These are phyloP conservation scores for Pythium biforme DNA, from an alignment of 352 stramenopile genomes.

Conservation along the genomic window DNA sequence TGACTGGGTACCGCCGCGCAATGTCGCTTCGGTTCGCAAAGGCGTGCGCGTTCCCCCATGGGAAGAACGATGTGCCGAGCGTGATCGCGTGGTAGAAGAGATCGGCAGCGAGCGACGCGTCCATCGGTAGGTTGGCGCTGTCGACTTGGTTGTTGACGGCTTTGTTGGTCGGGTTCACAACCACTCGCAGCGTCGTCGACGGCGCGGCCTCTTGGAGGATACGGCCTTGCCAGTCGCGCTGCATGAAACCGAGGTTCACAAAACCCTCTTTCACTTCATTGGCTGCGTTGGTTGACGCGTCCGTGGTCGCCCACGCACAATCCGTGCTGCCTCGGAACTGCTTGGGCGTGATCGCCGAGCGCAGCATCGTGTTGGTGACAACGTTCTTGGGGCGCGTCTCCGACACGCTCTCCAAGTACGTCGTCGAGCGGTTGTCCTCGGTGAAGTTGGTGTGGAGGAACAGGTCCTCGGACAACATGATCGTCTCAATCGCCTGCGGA, in stretches of 20 bases:
- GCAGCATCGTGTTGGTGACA: conserved; percentile 7
- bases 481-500: not conserved
- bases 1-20: not conserved
- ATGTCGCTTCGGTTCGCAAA: conserved; percentile 2
- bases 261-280: conserved; percentile 5
- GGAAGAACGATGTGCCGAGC: not conserved
- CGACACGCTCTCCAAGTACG: not conserved
- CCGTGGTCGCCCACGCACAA: not conserved
- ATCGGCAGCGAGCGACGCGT: conserved; percentile 11
- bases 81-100: conserved; percentile 9
- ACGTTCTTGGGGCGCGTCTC: not conserved
- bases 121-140: conserved; percentile 14
- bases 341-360: not conserved
- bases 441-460: not conserved
- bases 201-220: conserved; percentile 2
- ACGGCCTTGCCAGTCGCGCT: conserved; percentile 14
- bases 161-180: conserved; percentile 16
- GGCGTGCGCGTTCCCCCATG: not conserved
- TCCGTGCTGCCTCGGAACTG: conserved; percentile 1
- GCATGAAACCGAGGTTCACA: conserved; percentile 8
- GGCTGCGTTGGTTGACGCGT: not conserved
- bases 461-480: conserved; percentile 1
- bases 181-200: not conserved
- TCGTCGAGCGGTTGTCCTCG: not conserved
- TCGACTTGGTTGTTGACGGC: not conserved